Conservation (phyloP, 352 stramenopile species). For the Phytophthora macrochlamydospora region DNA sequence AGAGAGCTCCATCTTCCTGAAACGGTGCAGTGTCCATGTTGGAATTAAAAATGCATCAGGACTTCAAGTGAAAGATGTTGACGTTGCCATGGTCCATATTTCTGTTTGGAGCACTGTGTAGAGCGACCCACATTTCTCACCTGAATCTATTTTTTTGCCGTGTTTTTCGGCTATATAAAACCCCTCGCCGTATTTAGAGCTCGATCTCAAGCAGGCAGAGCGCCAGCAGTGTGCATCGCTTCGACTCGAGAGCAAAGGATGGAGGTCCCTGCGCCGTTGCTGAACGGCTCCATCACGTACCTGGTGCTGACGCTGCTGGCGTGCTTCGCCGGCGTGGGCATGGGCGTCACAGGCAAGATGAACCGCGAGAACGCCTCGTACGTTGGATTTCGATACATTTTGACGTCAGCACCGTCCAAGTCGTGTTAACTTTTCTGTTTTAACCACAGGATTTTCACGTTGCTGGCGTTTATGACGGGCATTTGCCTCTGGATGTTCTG, state of each 20-base stretch:
- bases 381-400: slow-evolving; percentile 22
- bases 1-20: no score
- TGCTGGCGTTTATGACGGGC: slow-evolving; percentile 82
- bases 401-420: background rate
- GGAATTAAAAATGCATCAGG: no score
- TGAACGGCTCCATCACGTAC: slow-evolving; percentile 88
- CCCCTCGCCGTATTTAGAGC: background rate
- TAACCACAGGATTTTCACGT: slow-evolving; percentile 72
- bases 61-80: no score
- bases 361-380: slow-evolving; percentile 87
- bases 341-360: slow-evolving; percentile 85
- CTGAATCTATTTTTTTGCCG: background rate
- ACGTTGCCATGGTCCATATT: background rate
- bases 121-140: background rate
- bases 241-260: slow-evolving; percentile 45
- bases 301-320: slow-evolving; percentile 84
- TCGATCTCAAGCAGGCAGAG: slow-evolving; percentile 4
- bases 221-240: slow-evolving; percentile 18
- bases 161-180: slow-evolving; percentile 15
- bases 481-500: slow-evolving; percentile 91
- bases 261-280: slow-evolving; percentile 76
- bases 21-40: no score
- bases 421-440: background rate
- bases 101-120: background rate
- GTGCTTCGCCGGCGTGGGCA: slow-evolving; percentile 76